Base-by-base conservation (phyloP, 179 eudicot genomes). In the Vitellaria paradoxa region DNA sequence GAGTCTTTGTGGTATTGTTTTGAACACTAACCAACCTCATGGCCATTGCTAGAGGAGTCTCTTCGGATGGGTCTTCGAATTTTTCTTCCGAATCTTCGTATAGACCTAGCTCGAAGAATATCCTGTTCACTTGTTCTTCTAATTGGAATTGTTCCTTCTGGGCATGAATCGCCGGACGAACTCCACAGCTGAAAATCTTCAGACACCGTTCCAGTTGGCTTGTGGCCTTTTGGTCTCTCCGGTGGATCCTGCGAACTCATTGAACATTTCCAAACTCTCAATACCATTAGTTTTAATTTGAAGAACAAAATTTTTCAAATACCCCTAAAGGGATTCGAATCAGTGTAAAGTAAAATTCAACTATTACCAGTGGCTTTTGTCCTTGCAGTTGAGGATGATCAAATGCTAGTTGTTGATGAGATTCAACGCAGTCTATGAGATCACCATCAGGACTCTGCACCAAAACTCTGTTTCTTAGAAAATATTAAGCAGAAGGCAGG, bases 81-180 rank as follows among this genome's bases (percentile, higher is more conserved):
- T 77, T 91, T 92, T 50, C 88, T 84, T 62, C 97, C 95, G 74
- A 92, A 92, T 71, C 84, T 85, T 77, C 66, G 53, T 24, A 91
- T 20, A 6, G 93, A 89, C 63, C 59, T 84, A 18, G 88, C 89
- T 78, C 95, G 78, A 60, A 89, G 61, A 55, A 92, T 70, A 57
- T 95, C 99, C 74, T 82, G 81, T 68, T 91, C 97, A 21, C 66
- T 88, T 69, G 95, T 93, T 88, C 99, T 95, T 87, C 99, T 84
- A 0, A 91, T 85, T 21, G 99, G 99, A 63, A 95, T 80, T 47
- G 97, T 93, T 26, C 97, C 97, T 72, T 87, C 78, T 42, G 97
- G 93, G 72, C 99, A 95, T 57, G 76, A 78, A 42, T 95, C 99
- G 5, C 88, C 91, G 47, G 82, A 82, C 60, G 86, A 50, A 63